These are phyloP conservation scores for Rhizophora apiculata DNA, from an alignment of 345 rosid species.

Conservation along the genomic window DNA sequence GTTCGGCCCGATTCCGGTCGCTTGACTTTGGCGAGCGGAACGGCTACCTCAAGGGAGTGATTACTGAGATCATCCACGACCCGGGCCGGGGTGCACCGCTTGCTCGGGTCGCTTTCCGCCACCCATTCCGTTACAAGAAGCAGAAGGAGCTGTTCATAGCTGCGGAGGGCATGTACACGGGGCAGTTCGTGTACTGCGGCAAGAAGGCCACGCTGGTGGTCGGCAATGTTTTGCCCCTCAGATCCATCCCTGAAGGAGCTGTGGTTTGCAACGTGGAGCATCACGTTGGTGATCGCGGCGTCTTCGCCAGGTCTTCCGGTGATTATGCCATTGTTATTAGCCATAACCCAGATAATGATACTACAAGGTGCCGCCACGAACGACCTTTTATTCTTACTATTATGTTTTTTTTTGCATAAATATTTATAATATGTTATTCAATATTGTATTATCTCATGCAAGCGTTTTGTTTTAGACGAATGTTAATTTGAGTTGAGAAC, in stretches of 20 bases:
- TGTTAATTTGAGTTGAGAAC: no score
- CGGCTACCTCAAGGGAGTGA: conserved; percentile 14
- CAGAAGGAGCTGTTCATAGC: conserved; percentile 18
- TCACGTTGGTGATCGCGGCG: conserved; percentile 4
- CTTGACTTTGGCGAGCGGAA: conserved; percentile 13
- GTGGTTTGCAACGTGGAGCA: conserved; percentile 11
- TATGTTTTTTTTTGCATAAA: neutral
- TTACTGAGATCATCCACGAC: conserved; percentile 12
- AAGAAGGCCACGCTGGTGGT: conserved; percentile 9
- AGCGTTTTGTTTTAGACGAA: no score
- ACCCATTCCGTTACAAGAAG: conserved; percentile 15
- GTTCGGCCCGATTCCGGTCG: conserved; percentile 15
- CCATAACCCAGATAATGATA: conserved; percentile 15
- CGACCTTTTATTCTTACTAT: no score
- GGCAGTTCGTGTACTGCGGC: neutral
- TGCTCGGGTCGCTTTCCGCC: conserved; percentile 5
- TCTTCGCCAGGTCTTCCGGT: conserved; percentile 2
- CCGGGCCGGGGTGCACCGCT: conserved; percentile 10
- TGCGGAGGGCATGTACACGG: conserved; percentile 11
- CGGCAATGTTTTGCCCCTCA: neutral
- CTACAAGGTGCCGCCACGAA: neutral
- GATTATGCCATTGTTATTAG: conserved; percentile 11
- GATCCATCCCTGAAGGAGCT: conserved; percentile 7
- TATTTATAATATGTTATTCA: neutral
- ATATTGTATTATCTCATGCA: neutral